Conservation (phyloP, 176 grass and related monocot species). For the Pontederia crassipes region DNA sequence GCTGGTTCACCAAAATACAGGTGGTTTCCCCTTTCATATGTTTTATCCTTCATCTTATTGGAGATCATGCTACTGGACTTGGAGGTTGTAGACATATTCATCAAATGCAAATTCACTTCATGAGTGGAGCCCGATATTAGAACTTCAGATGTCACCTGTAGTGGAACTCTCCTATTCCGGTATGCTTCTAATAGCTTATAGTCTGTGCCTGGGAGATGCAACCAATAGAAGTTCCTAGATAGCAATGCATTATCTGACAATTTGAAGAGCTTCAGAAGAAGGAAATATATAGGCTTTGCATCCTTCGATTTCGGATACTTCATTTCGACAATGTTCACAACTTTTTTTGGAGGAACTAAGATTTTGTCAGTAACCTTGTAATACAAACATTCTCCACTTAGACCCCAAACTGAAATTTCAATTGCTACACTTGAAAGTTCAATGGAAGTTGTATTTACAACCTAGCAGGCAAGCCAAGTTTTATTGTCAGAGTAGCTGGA, state of each 20-base stretch:
- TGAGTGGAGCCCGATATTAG: slow-evolving; percentile 37
- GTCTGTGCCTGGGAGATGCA: slow-evolving; percentile 71
- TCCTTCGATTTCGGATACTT: slow-evolving; percentile 65
- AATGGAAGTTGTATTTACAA: slow-evolving; percentile 67
- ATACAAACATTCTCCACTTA: slow-evolving; percentile 57
- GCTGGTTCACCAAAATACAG: background rate
- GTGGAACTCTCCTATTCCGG: slow-evolving; percentile 46
- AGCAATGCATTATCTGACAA: slow-evolving; percentile 43
- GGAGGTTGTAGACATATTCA: slow-evolving; percentile 55
- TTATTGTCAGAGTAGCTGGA: background rate
- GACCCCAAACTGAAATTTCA: slow-evolving; percentile 82
- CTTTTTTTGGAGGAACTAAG: slow-evolving; percentile 45
- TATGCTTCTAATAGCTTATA: slow-evolving; percentile 65
- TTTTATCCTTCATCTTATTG: slow-evolving; percentile 5
- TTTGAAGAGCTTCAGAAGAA: slow-evolving; percentile 81
- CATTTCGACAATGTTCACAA: slow-evolving; percentile 59
- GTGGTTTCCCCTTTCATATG: slow-evolving; percentile 12
- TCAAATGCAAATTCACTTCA: slow-evolving; percentile 47
- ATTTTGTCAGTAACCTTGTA: slow-evolving; percentile 74
- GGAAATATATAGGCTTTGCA: slow-evolving; percentile 74
- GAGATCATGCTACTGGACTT: slow-evolving; percentile 13
- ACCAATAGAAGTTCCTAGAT: slow-evolving; percentile 93
- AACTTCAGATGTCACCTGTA: slow-evolving; percentile 57
- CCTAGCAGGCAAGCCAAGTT: slow-evolving; percentile 28
- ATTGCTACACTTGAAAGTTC: slow-evolving; percentile 55